Evolutionary conservation across 306 rosid genomes (phyloP).

Genomic region (Ormosia emarginata): DNA sequence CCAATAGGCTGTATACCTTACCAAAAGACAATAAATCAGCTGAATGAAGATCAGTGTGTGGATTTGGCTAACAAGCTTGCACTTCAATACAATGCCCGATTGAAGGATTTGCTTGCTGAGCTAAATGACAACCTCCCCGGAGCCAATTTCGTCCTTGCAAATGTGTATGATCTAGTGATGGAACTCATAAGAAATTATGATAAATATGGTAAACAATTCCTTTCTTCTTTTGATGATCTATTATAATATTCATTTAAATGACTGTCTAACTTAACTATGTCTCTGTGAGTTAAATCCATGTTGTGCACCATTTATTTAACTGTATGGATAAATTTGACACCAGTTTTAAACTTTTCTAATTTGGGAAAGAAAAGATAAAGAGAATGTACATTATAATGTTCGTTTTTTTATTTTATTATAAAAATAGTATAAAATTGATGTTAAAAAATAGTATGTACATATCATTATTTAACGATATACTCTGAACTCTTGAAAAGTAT

Average conservation of each 20-base stretch:
- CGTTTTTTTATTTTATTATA: too few relatives aligned
- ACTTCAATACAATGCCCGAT: constrained; percentile 59
- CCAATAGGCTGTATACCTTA: constrained; percentile 97
- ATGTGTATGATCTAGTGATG: constrained; percentile 70
- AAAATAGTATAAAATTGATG: too few relatives aligned
- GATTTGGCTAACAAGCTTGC: constrained; percentile 87
- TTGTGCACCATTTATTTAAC: background rate
- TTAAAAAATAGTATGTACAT: too few relatives aligned
- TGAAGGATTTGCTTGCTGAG: constrained; percentile 68
- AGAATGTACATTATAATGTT: too few relatives aligned
- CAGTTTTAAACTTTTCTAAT: too few relatives aligned
- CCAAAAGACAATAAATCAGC: constrained; percentile 77
- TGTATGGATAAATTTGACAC: too few relatives aligned
- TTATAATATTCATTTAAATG: background rate
- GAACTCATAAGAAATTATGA: constrained; percentile 64
- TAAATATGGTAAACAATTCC: constrained; percentile 47
- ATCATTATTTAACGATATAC: too few relatives aligned
- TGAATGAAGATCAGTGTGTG: constrained; percentile 68
- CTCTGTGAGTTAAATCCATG: background rate
- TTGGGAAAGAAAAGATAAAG: too few relatives aligned
- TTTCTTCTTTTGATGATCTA: background rate
- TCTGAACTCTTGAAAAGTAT: too few relatives aligned
- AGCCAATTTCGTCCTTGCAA: constrained; percentile 68
- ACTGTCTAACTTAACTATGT: background rate
- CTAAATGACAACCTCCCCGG: constrained; percentile 74